phyloP scores from a whole-genome alignment of 805 yeast species.

The Candida chauliodis region DNA sequence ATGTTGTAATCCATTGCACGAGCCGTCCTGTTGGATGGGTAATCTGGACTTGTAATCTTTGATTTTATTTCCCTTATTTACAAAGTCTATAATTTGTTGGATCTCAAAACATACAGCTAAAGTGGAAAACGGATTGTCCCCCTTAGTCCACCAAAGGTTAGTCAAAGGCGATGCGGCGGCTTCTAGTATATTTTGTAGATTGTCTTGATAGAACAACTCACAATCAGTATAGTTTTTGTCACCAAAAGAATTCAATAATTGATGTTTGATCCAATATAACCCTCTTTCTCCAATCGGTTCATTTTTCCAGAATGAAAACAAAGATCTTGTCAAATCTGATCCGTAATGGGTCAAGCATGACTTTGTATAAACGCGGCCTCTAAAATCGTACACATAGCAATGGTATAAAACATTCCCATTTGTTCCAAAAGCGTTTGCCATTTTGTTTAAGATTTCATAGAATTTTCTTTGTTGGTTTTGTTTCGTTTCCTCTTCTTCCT shows the following conservation, averaged over 20 bases:
- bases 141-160: conserved; percentile 32
- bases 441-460: conserved; percentile 16
- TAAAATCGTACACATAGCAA: conserved; percentile 38
- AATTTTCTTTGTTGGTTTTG: conserved; percentile 12
- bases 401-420: conserved; percentile 35
- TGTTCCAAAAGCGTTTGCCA: conserved; percentile 24
- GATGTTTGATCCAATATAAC: conserved; percentile 36
- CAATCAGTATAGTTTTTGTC: conserved; percentile 24
- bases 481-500: not conserved
- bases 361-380: conserved; percentile 41
- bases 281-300: conserved; percentile 35
- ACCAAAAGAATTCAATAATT: conserved; percentile 33
- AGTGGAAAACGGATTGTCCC: conserved; percentile 40
- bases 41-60: conserved; percentile 24
- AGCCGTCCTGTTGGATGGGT: conserved; percentile 43
- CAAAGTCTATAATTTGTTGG: conserved; percentile 14
- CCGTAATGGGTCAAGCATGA: conserved; percentile 34
- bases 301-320: conserved; percentile 37
- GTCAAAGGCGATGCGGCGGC: conserved; percentile 27
- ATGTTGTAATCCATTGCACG: conserved; percentile 46
- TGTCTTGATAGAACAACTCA: conserved; percentile 20
- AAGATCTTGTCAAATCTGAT: conserved; percentile 31
- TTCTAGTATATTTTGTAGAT: conserved; percentile 18
- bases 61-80: conserved; percentile 16
- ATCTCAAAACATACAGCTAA: conserved; percentile 35